Evolutionary conservation across 2,329 filamentous ascomycete species (phyloP), one percentile per base, ranked within the genome.

Genomic region (Hirsutella minnesotensis): DNA sequence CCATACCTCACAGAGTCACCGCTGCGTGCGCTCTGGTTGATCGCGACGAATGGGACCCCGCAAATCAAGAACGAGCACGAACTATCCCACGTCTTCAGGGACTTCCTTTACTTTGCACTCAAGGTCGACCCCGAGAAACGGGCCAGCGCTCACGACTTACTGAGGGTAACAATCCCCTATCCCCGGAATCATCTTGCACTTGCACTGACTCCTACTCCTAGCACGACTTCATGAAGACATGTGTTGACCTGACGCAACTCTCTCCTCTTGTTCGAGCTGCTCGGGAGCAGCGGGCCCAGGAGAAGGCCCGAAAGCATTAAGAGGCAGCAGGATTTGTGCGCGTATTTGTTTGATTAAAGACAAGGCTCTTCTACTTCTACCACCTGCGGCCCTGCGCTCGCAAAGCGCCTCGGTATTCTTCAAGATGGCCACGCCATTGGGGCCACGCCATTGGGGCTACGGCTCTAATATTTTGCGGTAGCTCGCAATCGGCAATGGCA

Each of bases 91-190:
- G 76, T 90, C 3, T 95, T 98, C 70, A 78, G 80, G 48, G 89
- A 96, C 61, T 98, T 96, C 63, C 68, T 98, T 49, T 81, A 85
- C 56, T 88, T 95, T 63, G 90, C 92, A 5, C 73, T 98, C 43
- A 94, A 94, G 70, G 92, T 98, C 5, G 92, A 96, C 58, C 90
- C 92, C 1, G 92, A 96, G 67, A 95, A 95, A 77, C 75, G 92
- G 64, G 89, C 89, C 33, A 95, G 87, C 57, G 92, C 92, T 30
- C 86, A 95, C 64, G 90, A 96, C 69, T 67, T 98, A 47, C 71
- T 98, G 53, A 81, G 86, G 68, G 92, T 96, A 75, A 68, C n/a
- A 84, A 52, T 36, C 41, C 57, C 16, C 34, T 9, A 8, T 35
- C n/a, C n/a, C 15, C 18, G 15, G 5, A 16, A 4, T 9, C 16